phyloP scores from a whole-genome alignment of 2,329 filamentous ascomycete species.

The Aspergillus proliferans region DNA sequence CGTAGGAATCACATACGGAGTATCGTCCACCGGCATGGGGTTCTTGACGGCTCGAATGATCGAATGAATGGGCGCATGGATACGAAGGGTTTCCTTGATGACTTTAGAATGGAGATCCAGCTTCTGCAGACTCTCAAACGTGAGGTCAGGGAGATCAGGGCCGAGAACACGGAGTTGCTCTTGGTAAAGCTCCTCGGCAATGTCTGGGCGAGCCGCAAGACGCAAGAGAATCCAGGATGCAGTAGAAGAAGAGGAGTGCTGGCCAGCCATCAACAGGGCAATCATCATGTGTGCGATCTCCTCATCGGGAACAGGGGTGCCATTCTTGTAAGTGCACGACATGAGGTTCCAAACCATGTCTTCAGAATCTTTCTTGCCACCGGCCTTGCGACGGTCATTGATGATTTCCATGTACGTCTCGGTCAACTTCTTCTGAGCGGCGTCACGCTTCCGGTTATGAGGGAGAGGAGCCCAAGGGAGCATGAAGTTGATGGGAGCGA shows the following conservation, averaged over 20 bases:
- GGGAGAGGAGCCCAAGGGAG: conserved; percentile 81
- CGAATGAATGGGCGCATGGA: conserved; percentile 90
- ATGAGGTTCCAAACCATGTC: conserved; percentile 92
- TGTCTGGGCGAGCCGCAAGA: conserved; percentile 70
- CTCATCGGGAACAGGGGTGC: conserved; percentile 68
- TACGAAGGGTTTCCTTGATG: conserved; percentile 83
- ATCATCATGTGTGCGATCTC: conserved; percentile 94
- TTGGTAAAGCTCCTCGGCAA: conserved; percentile 72
- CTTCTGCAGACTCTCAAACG: conserved; percentile 70
- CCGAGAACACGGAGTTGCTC: conserved; percentile 74
- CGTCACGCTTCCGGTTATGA: conserved; percentile 77
- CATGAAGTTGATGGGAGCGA: conserved; percentile 84
- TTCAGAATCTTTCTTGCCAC: conserved; percentile 47
- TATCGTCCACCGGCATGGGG: conserved; percentile 76
- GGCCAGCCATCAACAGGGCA: conserved; percentile 82
- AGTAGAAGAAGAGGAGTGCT: conserved; percentile 81
- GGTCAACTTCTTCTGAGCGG: conserved; percentile 72
- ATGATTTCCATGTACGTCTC: conserved; percentile 80
- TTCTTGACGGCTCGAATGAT: conserved; percentile 89
- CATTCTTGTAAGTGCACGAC: conserved; percentile 79
- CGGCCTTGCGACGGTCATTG: conserved; percentile 57
- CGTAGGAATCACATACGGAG: conserved; percentile 74
- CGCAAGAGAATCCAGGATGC: conserved; percentile 79
- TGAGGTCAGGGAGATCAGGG: conserved; percentile 65
- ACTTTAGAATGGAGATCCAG: conserved; percentile 77